phyloP scores from a whole-genome alignment of 2,329 filamentous ascomycete species.

The Colletotrichum truncatum region DNA sequence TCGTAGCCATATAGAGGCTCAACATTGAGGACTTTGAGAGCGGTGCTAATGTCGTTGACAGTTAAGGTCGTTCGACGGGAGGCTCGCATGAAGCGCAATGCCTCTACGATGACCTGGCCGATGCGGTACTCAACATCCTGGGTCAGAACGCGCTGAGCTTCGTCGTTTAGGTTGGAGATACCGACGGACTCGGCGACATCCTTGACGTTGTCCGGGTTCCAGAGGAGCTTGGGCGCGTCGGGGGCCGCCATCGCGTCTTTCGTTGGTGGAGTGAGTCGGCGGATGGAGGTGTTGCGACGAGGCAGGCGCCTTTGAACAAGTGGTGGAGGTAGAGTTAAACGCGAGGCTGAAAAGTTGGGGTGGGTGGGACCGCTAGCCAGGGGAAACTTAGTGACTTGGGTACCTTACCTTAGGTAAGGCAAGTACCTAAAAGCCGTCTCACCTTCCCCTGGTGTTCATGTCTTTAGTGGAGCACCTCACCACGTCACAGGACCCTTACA shows the following conservation, averaged over 20 bases:
- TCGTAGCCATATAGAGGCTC: slow-evolving; percentile 98
- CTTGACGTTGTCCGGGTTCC: slow-evolving; percentile 95
- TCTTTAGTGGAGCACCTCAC: no score
- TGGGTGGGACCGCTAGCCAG: background rate
- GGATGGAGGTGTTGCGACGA: background rate
- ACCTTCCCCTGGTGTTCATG: no score
- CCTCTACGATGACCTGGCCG: slow-evolving; percentile 91
- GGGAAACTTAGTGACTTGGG: background rate
- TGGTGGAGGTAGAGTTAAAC: background rate
- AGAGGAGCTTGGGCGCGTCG: slow-evolving; percentile 66
- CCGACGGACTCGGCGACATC: slow-evolving; percentile 98
- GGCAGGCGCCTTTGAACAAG: no score
- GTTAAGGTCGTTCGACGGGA: slow-evolving; percentile 86
- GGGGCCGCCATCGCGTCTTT: slow-evolving; percentile 22
- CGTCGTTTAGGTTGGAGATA: slow-evolving; percentile 81
- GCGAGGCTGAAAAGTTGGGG: slow-evolving; percentile 12
- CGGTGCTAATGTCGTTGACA: slow-evolving; percentile 89
- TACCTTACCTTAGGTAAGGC: no score
- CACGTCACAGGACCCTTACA: no score
- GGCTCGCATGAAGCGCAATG: slow-evolving; percentile 95
- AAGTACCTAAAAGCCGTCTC: no score
- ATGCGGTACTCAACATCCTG: slow-evolving; percentile 97
- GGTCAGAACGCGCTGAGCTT: slow-evolving; percentile 86
- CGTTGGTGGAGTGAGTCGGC: background rate
- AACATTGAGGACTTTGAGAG: slow-evolving; percentile 86